Percentiles rank a stretch among this genome's conserved stretches.
Evolutionary conservation across 495 filamentous ascomycete species (phyloP).

Genomic region (Cenococcum geophilum): DNA sequence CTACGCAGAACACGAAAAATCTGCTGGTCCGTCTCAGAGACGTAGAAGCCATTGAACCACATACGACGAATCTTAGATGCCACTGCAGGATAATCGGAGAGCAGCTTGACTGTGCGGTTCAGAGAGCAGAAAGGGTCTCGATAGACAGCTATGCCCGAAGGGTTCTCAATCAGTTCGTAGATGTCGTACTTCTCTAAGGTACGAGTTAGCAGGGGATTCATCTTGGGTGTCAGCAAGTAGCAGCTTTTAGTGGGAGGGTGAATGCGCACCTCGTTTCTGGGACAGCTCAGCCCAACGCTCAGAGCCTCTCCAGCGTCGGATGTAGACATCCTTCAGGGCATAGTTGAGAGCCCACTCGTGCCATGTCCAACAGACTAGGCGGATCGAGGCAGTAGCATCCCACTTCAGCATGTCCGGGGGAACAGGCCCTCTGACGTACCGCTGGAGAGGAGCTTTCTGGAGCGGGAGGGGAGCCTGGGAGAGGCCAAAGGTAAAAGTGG

Average conservation of each 20-base stretch:
- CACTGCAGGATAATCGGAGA: conserved; percentile 40
- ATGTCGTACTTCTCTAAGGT: conserved; percentile 35
- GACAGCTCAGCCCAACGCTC: conserved; percentile 44
- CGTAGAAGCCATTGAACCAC: conserved; percentile 53
- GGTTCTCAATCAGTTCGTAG: conserved; percentile 38
- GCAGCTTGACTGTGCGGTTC: conserved; percentile 43
- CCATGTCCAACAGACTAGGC: conserved; percentile 46
- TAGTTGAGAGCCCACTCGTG: conserved; percentile 49
- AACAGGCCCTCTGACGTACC: conserved; percentile 46
- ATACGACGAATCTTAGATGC: conserved; percentile 46
- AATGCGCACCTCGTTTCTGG: conserved; percentile 28
- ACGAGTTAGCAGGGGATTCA: not conserved
- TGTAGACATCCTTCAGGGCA: conserved; percentile 45
- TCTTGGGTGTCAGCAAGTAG: not conserved
- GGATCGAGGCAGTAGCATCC: conserved; percentile 43
- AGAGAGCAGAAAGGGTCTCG: conserved; percentile 48
- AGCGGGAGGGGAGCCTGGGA: conserved; percentile 44
- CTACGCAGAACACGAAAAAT: conserved; percentile 42
- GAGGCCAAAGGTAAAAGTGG: conserved; percentile 48
- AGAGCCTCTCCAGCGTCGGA: conserved; percentile 48
- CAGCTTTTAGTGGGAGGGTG: not conserved
- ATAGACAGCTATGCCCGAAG: conserved; percentile 45
- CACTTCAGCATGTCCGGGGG: conserved; percentile 46
- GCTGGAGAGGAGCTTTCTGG: conserved; percentile 40
- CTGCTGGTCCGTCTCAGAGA: conserved; percentile 42